phyloP scores from a whole-genome alignment of 805 yeast species.

The Nadsonia fulvescens region DNA sequence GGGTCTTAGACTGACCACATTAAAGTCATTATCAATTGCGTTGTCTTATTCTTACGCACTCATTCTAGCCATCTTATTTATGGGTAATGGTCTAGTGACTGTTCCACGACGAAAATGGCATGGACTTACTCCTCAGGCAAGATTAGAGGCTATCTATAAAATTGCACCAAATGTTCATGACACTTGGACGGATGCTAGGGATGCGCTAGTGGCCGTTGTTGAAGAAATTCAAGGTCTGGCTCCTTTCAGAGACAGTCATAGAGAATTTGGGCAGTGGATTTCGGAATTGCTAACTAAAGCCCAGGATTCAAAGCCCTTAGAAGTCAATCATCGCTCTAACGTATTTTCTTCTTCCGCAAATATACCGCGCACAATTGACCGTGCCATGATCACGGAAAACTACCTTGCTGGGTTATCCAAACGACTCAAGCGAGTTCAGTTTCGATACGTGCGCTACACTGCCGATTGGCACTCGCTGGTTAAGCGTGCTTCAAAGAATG shows the following conservation, averaged over 20 bases:
- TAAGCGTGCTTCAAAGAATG: constrained; percentile 30
- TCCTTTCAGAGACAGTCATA: no score
- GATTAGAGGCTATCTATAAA: no score
- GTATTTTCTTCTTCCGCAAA: no score
- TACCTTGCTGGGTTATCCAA: constrained; percentile 34
- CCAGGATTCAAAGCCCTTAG: no score
- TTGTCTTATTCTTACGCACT: constrained; percentile 62
- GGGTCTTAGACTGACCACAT: constrained; percentile 34
- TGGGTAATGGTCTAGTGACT: constrained; percentile 64
- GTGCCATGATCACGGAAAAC: constrained; percentile 17
- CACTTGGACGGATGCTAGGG: no score
- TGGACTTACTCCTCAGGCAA: constrained; percentile 18
- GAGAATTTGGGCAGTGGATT: no score
- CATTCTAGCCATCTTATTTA: constrained; percentile 58
- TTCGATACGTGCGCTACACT: constrained; percentile 34
- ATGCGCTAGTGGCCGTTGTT: no score
- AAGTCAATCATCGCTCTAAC: no score
- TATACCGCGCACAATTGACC: constrained; percentile 8
- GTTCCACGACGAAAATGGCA: constrained; percentile 36
- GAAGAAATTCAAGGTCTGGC: no score
- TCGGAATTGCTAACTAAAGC: no score
- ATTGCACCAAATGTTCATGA: no score
- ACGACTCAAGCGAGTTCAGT: constrained; percentile 32
- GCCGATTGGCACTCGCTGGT: constrained; percentile 38
- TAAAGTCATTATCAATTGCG: constrained; percentile 56